Evolutionary conservation across 352 stramenopile species (phyloP).

Genomic region (Salisapilia sapeloensis): DNA sequence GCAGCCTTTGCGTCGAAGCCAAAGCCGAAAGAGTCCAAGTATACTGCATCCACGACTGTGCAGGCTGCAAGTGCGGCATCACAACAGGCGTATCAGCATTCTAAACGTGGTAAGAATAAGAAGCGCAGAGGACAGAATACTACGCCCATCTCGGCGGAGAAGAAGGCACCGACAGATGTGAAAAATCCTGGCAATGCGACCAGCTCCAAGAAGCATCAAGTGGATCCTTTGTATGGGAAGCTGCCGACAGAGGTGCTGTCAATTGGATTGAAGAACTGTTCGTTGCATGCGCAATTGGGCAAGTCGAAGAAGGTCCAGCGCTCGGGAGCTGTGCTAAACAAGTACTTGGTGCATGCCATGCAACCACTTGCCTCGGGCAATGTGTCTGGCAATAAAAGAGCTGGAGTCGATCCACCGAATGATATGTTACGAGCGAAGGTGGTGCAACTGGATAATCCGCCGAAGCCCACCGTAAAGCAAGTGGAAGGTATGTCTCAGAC

Average conservation of each 20-base stretch:
- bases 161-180: slow-evolving; percentile 2
- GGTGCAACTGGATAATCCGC: slow-evolving; percentile 55
- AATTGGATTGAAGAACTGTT: slow-evolving; percentile 52
- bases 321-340: slow-evolving; percentile 13
- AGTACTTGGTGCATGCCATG: slow-evolving; percentile 15
- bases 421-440: slow-evolving; percentile 68
- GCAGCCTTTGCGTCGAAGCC: slow-evolving; percentile 34
- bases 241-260: slow-evolving; percentile 23
- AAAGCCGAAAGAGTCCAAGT: slow-evolving; percentile 34
- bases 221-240: slow-evolving; percentile 36
- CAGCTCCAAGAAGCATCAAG: slow-evolving; percentile 3
- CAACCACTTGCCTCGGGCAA: slow-evolving; percentile 2
- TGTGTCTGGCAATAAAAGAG: slow-evolving; percentile 3
- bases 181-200: neutral
- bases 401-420: slow-evolving; percentile 4
- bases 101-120: slow-evolving; percentile 15
- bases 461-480: slow-evolving; percentile 21
- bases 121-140: slow-evolving; percentile 16
- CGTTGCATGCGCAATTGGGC: slow-evolving; percentile 15
- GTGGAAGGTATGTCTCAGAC: slow-evolving; percentile 20
- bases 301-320: slow-evolving; percentile 10
- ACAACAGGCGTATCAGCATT: slow-evolving; percentile 56
- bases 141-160: neutral
- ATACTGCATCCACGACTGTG: slow-evolving; percentile 36
- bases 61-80: slow-evolving; percentile 11